Evolutionary conservation across 345 rosid genomes (phyloP).

Genomic region (Ricinus communis): DNA sequence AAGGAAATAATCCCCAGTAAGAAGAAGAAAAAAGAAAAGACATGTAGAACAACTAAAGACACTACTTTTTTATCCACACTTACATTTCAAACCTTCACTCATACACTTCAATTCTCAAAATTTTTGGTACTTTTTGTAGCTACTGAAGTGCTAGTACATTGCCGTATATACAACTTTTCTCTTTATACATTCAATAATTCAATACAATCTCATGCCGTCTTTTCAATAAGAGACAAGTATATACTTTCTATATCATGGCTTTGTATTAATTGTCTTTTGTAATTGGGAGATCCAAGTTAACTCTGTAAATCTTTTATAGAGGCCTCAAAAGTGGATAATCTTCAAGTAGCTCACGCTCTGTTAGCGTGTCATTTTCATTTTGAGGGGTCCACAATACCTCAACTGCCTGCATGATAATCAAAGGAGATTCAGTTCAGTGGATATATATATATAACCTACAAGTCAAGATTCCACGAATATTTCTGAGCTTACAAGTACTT

Average conservation of each 20-base stretch:
- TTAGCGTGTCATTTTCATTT: slow-evolving; percentile 66
- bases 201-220: slow-evolving; percentile 4
- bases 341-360: slow-evolving; percentile 79
- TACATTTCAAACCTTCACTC: neutral
- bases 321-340: slow-evolving; percentile 94
- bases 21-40: no score
- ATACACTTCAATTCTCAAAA: neutral
- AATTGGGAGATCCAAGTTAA: slow-evolving; percentile 11
- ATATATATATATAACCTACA: neutral
- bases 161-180: slow-evolving; percentile 3
- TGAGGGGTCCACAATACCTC: slow-evolving; percentile 99
- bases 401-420: slow-evolving; percentile 59
- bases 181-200: slow-evolving; percentile 8
- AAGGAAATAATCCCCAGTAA: no score
- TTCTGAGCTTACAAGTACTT: slow-evolving; percentile 55
- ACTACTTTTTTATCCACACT: no score
- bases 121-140: no score
- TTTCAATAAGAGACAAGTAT: neutral
- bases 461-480: neutral
- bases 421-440: slow-evolving; percentile 17
- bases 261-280: neutral
- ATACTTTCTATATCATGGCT: neutral
- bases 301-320: slow-evolving; percentile 33
- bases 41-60: no score
- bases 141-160: neutral